Conservation (phyloP, 1,284 basidiomycete species). For the Neolentinus lepideus region DNA sequence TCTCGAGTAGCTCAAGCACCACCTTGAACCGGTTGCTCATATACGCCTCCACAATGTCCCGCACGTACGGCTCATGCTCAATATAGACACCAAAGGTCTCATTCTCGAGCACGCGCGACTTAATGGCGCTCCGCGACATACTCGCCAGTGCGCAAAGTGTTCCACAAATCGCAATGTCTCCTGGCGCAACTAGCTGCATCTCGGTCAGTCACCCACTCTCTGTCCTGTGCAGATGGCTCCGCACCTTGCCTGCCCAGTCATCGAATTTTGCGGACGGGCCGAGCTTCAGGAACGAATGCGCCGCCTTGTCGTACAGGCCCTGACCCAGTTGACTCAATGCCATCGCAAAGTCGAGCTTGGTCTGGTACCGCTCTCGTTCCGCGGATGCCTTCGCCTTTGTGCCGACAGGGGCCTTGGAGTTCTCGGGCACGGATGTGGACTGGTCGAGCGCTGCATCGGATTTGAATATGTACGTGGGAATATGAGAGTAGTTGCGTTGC, state of each 20-base stretch:
- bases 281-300: constrained; percentile 59
- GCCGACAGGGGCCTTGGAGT: constrained; percentile 15
- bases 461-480: constrained; percentile 85
- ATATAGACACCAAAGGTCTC: constrained; percentile 68
- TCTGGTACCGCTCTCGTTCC: constrained; percentile 59
- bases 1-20: constrained; percentile 66
- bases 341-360: constrained; percentile 73
- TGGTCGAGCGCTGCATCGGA: constrained; percentile 82
- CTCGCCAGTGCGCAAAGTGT: constrained; percentile 76
- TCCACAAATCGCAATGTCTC: constrained; percentile 81
- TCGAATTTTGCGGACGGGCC: constrained; percentile 58
- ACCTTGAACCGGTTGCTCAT: constrained; percentile 77
- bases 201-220: background rate
- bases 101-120: constrained; percentile 62
- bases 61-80: constrained; percentile 79
- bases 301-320: constrained; percentile 71
- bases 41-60: constrained; percentile 79
- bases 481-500: constrained; percentile 75
- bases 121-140: constrained; percentile 63
- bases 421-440: constrained; percentile 25
- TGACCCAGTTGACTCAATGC: constrained; percentile 69
- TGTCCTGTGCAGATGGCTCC: too few relatives aligned
- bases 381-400: constrained; percentile 37
- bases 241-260: constrained; percentile 65
- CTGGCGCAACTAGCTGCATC: constrained; percentile 59